Conservation (phyloP, 805 yeast genomes). For the Metschnikowia lochheadii region DNA sequence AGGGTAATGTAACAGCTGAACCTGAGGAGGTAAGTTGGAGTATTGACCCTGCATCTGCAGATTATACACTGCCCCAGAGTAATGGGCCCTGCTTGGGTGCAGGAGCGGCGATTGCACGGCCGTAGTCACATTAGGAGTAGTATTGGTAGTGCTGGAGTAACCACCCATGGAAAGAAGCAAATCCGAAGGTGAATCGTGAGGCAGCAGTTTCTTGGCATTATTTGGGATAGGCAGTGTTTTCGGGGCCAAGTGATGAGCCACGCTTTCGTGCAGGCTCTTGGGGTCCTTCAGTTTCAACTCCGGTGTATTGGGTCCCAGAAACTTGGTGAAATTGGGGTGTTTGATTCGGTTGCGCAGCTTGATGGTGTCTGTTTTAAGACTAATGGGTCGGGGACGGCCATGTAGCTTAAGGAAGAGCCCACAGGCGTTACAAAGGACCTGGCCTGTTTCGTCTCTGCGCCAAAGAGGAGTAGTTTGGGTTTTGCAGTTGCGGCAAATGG, state of each 20-base stretch:
- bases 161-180: constrained; percentile 2
- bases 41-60: constrained; percentile 18
- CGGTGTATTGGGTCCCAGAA: constrained; percentile 51
- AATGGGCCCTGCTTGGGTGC: constrained; percentile 8
- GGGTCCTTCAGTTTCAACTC: constrained; percentile 50
- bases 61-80: constrained; percentile 8
- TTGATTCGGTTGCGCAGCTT: constrained; percentile 85
- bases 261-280: constrained; percentile 16
- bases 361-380: constrained; percentile 86
- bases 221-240: constrained; percentile 5
- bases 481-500: constrained; percentile 84
- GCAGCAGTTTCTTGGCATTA: constrained; percentile 12
- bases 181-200: constrained; percentile 11
- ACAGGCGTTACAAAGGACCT: constrained; percentile 90
- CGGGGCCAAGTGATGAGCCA: constrained; percentile 20
- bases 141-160: constrained; percentile 1
- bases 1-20: constrained; percentile 62
- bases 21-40: constrained; percentile 24
- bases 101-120: constrained; percentile 16
- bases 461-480: constrained; percentile 93
- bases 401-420: constrained; percentile 88
- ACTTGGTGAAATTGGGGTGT: constrained; percentile 37
- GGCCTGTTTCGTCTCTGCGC: constrained; percentile 90
- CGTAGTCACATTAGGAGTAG: not conserved
- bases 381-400: constrained; percentile 89